phyloP scores from a whole-genome alignment of 2,329 filamentous ascomycete genomes.

The Cordyceps javanica region DNA sequence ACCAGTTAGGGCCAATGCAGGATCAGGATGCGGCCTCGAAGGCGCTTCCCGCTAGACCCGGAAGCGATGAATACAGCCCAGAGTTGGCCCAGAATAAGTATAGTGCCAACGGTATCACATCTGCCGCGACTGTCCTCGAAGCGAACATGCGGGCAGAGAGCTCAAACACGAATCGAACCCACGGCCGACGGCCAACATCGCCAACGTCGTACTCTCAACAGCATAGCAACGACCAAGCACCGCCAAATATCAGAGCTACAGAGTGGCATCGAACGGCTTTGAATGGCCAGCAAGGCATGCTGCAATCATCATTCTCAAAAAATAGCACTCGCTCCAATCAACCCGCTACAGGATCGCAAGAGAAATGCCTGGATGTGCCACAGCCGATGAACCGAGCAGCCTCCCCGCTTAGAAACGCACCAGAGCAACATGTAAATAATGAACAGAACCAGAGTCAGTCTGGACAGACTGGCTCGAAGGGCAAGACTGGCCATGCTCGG shows the following conservation, averaged over 20 bases:
- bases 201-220: not conserved
- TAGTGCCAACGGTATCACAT: not conserved
- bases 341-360: not conserved
- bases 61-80: constrained; percentile 39
- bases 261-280: constrained; percentile 1
- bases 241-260: constrained; percentile 7
- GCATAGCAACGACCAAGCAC: not conserved
- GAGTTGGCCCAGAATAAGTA: constrained; percentile 15
- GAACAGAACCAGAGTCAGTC: constrained; percentile 22
- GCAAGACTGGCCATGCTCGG: constrained; percentile 38
- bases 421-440: constrained; percentile 14
- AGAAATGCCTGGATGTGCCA: constrained; percentile 41
- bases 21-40: constrained; percentile 52
- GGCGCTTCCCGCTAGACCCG: constrained; percentile 65
- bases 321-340: constrained; percentile 33
- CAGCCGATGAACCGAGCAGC: constrained; percentile 59
- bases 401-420: constrained; percentile 32
- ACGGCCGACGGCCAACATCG: not conserved
- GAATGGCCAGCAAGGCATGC: constrained; percentile 18
- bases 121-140: not conserved
- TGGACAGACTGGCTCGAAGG: constrained; percentile 21
- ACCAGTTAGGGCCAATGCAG: constrained; percentile 58
- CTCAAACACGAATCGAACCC: not conserved
- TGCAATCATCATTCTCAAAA: constrained; percentile 50
- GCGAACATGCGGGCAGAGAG: not conserved